Evolutionary conservation across 305 asterid species (phyloP).

Genomic region (Fraxinus ornus): DNA sequence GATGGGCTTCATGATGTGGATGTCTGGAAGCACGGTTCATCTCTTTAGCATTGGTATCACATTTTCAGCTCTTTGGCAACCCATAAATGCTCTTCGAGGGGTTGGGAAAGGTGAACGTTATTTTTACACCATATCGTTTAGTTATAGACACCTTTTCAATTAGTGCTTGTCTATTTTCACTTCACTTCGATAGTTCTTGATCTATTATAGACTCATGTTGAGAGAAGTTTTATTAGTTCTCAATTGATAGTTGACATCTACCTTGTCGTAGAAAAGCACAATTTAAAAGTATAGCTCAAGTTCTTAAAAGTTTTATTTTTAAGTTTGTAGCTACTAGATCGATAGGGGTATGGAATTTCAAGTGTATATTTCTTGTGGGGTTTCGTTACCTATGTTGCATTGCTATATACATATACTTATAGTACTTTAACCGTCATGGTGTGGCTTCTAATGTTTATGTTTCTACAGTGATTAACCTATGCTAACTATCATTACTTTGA

Average conservation of each 20-base stretch:
- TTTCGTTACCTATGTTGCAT: background rate
- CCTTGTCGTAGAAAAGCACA: background rate
- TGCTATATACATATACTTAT: background rate
- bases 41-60: constrained; percentile 95
- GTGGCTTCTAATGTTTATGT: background rate
- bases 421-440: background rate
- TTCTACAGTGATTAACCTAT: background rate
- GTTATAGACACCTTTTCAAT: background rate
- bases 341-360: background rate
- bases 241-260: background rate
- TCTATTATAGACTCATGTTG: background rate
- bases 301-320: background rate
- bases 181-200: background rate
- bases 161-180: background rate
- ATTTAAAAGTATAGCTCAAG: background rate
- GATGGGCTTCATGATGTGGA: constrained; percentile 99
- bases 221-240: background rate
- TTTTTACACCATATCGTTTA: background rate
- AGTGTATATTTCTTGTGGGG: background rate
- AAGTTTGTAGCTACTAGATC: background rate
- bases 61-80: constrained; percentile 93
- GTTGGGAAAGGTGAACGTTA: constrained; percentile 76
- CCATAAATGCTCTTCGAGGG: constrained; percentile 87
- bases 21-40: constrained; percentile 98
- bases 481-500: constrained; percentile 22